These are phyloP conservation scores for Irineochytrium annulatum DNA, from an alignment of 192 early-diverging fungal species.

Conservation along the genomic window DNA sequence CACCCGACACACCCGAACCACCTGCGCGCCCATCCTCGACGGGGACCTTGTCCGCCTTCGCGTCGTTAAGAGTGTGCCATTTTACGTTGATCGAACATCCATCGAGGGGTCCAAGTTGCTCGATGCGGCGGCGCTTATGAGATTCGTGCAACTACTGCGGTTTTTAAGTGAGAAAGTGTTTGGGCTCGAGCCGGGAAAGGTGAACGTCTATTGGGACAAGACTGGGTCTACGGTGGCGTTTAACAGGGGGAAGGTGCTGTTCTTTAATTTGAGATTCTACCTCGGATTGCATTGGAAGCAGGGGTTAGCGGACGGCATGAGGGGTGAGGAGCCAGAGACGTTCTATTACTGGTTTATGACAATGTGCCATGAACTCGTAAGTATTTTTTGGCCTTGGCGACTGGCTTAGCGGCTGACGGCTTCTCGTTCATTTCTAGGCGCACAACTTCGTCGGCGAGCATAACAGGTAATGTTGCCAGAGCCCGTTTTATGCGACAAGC, in stretches of 20 bases:
- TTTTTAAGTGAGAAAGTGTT: conserved; percentile 53
- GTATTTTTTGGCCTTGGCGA: conserved; percentile 38
- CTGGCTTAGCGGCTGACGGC: conserved; percentile 3
- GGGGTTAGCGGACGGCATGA: conserved; percentile 4
- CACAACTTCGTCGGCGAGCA: conserved; percentile 45
- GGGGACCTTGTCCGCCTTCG: conserved; percentile 28
- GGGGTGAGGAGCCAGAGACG: conserved; percentile 22
- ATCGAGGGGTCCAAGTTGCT: neutral
- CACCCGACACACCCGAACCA: conserved; percentile 18
- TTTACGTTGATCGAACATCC: conserved; percentile 35
- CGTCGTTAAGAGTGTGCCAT: conserved; percentile 20
- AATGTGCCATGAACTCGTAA: conserved; percentile 78
- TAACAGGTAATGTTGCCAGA: too few relatives aligned
- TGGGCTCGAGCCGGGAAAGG: conserved; percentile 41
- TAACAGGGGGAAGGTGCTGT: conserved; percentile 68
- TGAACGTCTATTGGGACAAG: conserved; percentile 78
- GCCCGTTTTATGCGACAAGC: too few relatives aligned
- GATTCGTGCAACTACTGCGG: conserved; percentile 32
- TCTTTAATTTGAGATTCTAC: conserved; percentile 82
- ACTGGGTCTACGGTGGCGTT: conserved; percentile 73
- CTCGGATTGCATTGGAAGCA: conserved; percentile 57
- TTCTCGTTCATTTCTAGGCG: conserved; percentile 15
- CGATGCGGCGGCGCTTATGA: conserved; percentile 7
- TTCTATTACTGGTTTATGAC: conserved; percentile 83
- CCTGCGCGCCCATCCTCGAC: conserved; percentile 36